These are phyloP conservation scores for Leptodontidium sp. DNA, from an alignment of 2,329 filamentous ascomycete species.

Conservation along the genomic window DNA sequence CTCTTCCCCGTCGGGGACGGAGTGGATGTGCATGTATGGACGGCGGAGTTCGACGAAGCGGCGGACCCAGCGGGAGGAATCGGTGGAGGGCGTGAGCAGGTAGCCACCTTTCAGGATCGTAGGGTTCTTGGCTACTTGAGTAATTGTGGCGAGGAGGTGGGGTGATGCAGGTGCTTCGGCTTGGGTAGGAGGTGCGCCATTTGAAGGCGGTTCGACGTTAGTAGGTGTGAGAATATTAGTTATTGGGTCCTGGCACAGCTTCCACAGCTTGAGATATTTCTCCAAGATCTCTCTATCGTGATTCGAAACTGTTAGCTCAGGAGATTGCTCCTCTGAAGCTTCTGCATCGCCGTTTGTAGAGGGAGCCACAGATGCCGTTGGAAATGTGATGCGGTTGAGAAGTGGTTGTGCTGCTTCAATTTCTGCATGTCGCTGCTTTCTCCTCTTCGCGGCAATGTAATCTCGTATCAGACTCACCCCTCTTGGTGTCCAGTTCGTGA, in stretches of 20 bases:
- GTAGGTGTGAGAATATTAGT: slow-evolving; percentile 62
- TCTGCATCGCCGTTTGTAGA: slow-evolving; percentile 25
- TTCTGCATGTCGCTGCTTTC: slow-evolving; percentile 77
- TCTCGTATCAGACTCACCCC: slow-evolving; percentile 92
- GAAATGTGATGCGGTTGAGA: slow-evolving; percentile 65
- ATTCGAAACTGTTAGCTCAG: slow-evolving; percentile 35
- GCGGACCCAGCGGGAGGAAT: slow-evolving; percentile 86
- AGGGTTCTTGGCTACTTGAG: slow-evolving; percentile 81
- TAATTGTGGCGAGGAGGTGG: slow-evolving; percentile 77
- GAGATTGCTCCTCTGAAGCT: slow-evolving; percentile 43
- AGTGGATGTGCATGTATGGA: slow-evolving; percentile 92
- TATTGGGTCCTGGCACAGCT: slow-evolving; percentile 45
- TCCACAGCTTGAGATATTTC: slow-evolving; percentile 49
- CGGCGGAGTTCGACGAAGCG: slow-evolving; percentile 91
- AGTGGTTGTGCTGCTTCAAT: slow-evolving; percentile 78
- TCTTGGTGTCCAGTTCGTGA: slow-evolving; percentile 85
- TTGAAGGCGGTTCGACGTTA: slow-evolving; percentile 73
- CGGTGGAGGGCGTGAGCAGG: slow-evolving; percentile 83
- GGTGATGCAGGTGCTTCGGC: slow-evolving; percentile 40
- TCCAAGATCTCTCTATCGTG: slow-evolving; percentile 52
- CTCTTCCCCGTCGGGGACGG: slow-evolving; percentile 85
- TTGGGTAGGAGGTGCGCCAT: slow-evolving; percentile 57
- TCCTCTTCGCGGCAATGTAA: slow-evolving; percentile 78
- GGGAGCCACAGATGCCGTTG: slow-evolving; percentile 6
- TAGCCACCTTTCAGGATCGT: slow-evolving; percentile 86